Base-by-base conservation (phyloP, 495 filamentous ascomycete species). In the Evernia prunastri region DNA sequence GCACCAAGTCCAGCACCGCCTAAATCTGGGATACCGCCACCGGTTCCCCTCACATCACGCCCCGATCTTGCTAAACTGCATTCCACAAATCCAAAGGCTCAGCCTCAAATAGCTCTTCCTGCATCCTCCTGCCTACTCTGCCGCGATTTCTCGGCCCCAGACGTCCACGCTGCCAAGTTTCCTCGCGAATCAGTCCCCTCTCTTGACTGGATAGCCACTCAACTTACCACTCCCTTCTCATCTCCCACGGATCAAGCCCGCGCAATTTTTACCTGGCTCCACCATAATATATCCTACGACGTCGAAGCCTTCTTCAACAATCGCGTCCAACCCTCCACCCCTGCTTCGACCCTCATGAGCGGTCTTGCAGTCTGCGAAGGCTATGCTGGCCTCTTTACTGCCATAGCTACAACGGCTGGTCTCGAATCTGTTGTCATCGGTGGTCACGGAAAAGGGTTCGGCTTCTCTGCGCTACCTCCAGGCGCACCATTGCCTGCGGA, bases 281-380 rank as follows among this genome's bases (percentile, higher is more conserved):
- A 97, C 74, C 87, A 98, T 74, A 97, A 97, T 70, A 85, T 98
- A 64, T 78, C 78, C 54, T 98, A 98, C 75, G 89, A 98, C 73
- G 80, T 82, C 8, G 76, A 84, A 42, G 80, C 84, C 49, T 94
- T 96, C 78, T 92, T 92, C 72, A 82, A 81, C 63, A 80, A 85
- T 51, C 83, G 74, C 60, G 79, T 95, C 42, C 76, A 84, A 65
- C 78, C 84, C n/a, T 82, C 83, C 33, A 88, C 86, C 8, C 86
- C 91, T 0, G 79, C 79, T 7, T 81, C 82, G 36, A 89, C 86
- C 0, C 80, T 97, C 17, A 77, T 81, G 23, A 78, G 81, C 2
- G 94, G 94, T 13, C 79, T 91, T 47, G 91, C 91, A 35, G 94
- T 98, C 57, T 98, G 94, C 73, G 85, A 88, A 67, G 94, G 94